Percentiles rank a stretch among this genome's conserved stretches.
phyloP scores from a whole-genome alignment of 108 stramenopile species.

The Cafeteria roenbergensis region DNA sequence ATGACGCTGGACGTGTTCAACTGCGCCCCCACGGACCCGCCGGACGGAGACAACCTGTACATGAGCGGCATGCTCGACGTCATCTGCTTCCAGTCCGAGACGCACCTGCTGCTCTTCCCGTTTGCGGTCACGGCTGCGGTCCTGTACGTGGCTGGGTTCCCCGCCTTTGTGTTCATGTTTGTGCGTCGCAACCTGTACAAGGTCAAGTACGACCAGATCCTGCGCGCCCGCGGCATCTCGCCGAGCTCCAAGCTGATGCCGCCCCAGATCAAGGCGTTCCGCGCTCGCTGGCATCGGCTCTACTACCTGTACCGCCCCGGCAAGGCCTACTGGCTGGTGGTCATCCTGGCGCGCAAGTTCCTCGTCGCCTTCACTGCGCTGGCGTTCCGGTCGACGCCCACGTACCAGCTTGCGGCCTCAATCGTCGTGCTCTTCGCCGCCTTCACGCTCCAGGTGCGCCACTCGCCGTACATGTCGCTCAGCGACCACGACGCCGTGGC shows the following conservation, averaged over 20 bases:
- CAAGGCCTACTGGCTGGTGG: constrained; percentile 21
- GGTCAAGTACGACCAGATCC: constrained; percentile 6
- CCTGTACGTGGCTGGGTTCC: constrained; percentile 9
- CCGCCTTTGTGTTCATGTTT: neutral
- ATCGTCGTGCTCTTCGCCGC: constrained; percentile 24
- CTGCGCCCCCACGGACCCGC: constrained; percentile 14
- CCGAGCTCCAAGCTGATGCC: constrained; percentile 4
- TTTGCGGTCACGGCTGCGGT: neutral
- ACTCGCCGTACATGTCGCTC: constrained; percentile 26
- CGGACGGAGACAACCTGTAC: constrained; percentile 25
- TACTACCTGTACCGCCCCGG: constrained; percentile 27
- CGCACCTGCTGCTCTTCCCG: constrained; percentile 7
- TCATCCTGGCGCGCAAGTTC: constrained; percentile 28
- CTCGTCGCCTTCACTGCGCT: constrained; percentile 19
- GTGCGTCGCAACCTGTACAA: neutral
- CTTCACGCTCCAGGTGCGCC: constrained; percentile 17
- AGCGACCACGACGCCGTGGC: neutral
- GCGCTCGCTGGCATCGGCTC: constrained; percentile 17
- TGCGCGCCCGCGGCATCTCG: constrained; percentile 1
- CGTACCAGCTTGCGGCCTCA: constrained; percentile 16
- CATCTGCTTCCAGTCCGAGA: neutral
- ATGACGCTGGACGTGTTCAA: constrained; percentile 28
- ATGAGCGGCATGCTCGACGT: constrained; percentile 2
- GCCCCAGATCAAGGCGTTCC: constrained; percentile 15
- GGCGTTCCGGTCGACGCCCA: constrained; percentile 19